These are phyloP conservation scores for Lactifluus volemus DNA, from an alignment of 768 basidiomycete species.

Conservation along the genomic window DNA sequence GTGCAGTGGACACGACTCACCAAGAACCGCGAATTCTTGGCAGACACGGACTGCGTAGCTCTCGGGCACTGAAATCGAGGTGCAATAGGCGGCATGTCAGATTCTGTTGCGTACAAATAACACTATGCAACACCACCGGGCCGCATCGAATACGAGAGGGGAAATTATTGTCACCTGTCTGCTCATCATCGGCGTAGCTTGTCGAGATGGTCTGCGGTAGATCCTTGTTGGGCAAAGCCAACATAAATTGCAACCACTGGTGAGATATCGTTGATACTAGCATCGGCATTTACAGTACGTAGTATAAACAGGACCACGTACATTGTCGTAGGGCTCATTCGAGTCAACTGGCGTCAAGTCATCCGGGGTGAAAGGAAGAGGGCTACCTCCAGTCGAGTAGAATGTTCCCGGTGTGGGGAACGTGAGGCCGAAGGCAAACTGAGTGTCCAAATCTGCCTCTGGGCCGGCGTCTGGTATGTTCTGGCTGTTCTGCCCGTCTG, in stretches of 20 bases:
- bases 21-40: constrained; percentile 50
- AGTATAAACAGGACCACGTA: neutral
- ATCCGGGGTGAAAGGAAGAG: neutral
- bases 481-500: constrained; percentile 21
- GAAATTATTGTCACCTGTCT: constrained; percentile 38
- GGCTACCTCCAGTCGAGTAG: constrained; percentile 20
- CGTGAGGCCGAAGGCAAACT: constrained; percentile 21
- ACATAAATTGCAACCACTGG: constrained; percentile 55
- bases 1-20: constrained; percentile 24
- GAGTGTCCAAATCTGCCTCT: constrained; percentile 22
- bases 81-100: neutral
- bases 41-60: constrained; percentile 44
- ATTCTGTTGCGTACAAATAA: neutral
- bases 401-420: constrained; percentile 22
- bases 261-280: neutral
- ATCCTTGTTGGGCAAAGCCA: constrained; percentile 24
- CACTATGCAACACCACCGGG: neutral
- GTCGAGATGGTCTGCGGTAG: constrained; percentile 59
- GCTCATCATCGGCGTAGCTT: constrained; percentile 66
- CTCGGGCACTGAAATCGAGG: constrained; percentile 34
- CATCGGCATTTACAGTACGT: neutral
- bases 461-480: constrained; percentile 7
- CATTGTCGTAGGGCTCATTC: constrained; percentile 18
- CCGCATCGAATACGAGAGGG: neutral
- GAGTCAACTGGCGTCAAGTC: neutral